Evolutionary conservation across 495 filamentous ascomycete genomes (phyloP).

Genomic region (Podospora australis): DNA sequence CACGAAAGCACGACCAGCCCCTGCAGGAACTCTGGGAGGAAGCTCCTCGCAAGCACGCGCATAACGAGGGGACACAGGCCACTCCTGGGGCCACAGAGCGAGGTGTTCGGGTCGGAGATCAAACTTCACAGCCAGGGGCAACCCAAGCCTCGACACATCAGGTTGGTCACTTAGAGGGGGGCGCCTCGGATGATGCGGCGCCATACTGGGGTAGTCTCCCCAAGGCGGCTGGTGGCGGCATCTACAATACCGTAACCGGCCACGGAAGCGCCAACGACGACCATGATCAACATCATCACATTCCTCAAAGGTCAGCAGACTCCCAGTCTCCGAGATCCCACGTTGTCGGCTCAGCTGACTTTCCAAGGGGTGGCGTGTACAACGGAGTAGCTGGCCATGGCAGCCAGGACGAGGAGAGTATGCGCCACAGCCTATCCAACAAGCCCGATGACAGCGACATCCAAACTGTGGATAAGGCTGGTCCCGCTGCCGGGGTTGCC

Average conservation of each 20-base stretch:
- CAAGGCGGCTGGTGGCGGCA: constrained; percentile 21
- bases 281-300: constrained; percentile 25
- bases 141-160: no score
- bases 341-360: constrained; percentile 14
- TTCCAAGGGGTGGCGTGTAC: constrained; percentile 21
- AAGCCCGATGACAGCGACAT: constrained; percentile 3
- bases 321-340: constrained; percentile 15
- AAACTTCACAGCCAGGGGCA: no score
- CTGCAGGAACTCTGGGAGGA: no score
- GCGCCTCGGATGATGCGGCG: no score
- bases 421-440: constrained; percentile 7
- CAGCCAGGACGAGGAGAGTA: constrained; percentile 20
- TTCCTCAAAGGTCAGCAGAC: constrained; percentile 14
- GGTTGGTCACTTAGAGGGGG: no score
- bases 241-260: constrained; percentile 39
- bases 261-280: constrained; percentile 35
- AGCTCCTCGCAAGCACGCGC: neutral
- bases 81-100: no score
- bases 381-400: constrained; percentile 23
- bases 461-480: neutral
- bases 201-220: constrained; percentile 39
- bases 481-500: constrained; percentile 6
- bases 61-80: neutral
- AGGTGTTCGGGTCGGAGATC: no score
- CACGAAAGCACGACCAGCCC: neutral